Conservation (phyloP, 495 filamentous ascomycete species). For the Podospora pseudoanserina region DNA sequence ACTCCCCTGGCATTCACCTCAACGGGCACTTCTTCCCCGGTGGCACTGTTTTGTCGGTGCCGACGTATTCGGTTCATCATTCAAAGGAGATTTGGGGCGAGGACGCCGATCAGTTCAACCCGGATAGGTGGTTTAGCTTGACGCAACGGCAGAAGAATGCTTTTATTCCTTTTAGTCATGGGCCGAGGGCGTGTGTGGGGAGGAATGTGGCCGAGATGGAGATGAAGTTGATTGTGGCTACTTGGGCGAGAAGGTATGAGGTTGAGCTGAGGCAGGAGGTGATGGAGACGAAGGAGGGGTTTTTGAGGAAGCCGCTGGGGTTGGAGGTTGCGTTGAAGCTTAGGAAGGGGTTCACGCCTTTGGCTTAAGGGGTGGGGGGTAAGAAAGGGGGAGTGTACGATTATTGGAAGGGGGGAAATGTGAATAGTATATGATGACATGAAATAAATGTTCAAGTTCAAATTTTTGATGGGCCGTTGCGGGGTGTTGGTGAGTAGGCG, state of each 20-base stretch:
- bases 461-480: neutral
- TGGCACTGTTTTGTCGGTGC: constrained; percentile 76
- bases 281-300: constrained; percentile 81
- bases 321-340: constrained; percentile 62
- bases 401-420: neutral
- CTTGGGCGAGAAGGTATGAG: constrained; percentile 72
- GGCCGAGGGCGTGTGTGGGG: constrained; percentile 78
- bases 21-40: constrained; percentile 64
- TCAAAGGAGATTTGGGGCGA: constrained; percentile 75
- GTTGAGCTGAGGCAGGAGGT: constrained; percentile 66
- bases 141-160: constrained; percentile 68
- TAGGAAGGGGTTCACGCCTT: constrained; percentile 9
- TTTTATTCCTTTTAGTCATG: constrained; percentile 82
- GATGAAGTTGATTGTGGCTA: constrained; percentile 72
- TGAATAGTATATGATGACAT: neutral
- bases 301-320: constrained; percentile 81
- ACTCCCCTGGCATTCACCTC: constrained; percentile 44
- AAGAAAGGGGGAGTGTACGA: neutral
- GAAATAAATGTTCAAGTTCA: neutral
- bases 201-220: constrained; percentile 94
- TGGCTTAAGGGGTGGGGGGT: neutral
- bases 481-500: too few species aligned
- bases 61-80: constrained; percentile 86
- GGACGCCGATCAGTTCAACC: constrained; percentile 72
- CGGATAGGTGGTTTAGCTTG: constrained; percentile 68